These are phyloP conservation scores for Fragaria iinumae DNA, from an alignment of 306 rosid species.

Conservation along the genomic window DNA sequence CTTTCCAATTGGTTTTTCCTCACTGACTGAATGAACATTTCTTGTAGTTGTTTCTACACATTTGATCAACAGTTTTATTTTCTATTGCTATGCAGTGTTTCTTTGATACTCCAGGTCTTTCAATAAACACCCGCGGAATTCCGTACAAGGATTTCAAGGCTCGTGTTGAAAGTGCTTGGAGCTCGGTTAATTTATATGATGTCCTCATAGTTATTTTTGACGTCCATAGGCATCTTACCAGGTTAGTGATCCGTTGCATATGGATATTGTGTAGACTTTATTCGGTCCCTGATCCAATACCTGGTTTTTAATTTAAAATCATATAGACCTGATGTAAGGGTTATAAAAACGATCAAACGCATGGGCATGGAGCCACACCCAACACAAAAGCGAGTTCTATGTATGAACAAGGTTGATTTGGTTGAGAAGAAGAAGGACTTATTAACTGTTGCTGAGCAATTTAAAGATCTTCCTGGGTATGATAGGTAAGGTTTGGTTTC, in stretches of 20 bases:
- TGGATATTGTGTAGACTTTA: constrained; percentile 3
- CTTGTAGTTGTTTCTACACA: neutral
- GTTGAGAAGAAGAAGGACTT: constrained; percentile 92
- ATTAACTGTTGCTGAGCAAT: constrained; percentile 70
- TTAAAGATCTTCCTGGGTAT: constrained; percentile 84
- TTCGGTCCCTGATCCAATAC: constrained; percentile 13
- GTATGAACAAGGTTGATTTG: constrained; percentile 92
- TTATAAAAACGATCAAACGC: constrained; percentile 62
- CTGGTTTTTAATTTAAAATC: constrained; percentile 20
- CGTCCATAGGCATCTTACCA: constrained; percentile 85
- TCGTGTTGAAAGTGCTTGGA: constrained; percentile 97
- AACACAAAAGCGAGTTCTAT: constrained; percentile 76
- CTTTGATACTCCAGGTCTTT: constrained; percentile 93
- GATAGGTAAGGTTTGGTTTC: constrained; percentile 56
- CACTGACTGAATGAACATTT: neutral
- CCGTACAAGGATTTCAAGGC: constrained; percentile 79
- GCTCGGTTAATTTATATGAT: constrained; percentile 77
- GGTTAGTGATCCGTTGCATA: constrained; percentile 39
- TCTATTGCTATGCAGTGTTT: constrained; percentile 63
- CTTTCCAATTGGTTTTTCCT: neutral
- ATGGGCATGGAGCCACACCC: constrained; percentile 66
- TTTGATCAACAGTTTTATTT: constrained; percentile 5
- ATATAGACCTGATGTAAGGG: constrained; percentile 81
- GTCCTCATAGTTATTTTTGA: constrained; percentile 86
- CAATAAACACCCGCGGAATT: constrained; percentile 55